Evolutionary conservation across 1,139 yeast genomes (phyloP), one percentile per base, ranked within the genome.

Genomic region (Magnusiomyces clavatus): DNA sequence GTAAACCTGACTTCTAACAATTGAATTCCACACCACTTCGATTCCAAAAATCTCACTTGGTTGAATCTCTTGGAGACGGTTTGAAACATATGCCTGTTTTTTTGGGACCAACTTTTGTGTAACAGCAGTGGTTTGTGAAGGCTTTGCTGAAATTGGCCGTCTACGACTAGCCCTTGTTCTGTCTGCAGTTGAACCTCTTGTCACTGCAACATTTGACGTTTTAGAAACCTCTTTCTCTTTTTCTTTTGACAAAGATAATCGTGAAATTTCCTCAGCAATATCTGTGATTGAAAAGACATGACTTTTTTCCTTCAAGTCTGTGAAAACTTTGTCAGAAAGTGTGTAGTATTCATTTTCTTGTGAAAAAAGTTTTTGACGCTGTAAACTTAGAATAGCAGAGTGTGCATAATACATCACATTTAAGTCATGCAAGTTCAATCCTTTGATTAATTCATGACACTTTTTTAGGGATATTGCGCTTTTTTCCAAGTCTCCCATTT

Each of bases 321-420:
- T 24, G 43, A 58, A 59, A 11, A 58, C 52, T 39, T 56, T 55
- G 19, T 60, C 61, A 13, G 60, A 60, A 43, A 61, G 50, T 16
- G 59, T 59, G 49, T 61, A 61, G 47, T 59, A 61, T 11, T 55
- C 57, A 17, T 44, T 51, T 46, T 62, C 65, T 47, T 61, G 63
- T 3, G 51, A 52, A 43, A 56, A 61, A 52, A 55, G 44, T 12
- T 56, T 50, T 37, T 57, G 59, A 2, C 62, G 51, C 46, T 60
- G 64, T 31, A 60, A 53, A 51, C 57, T 61, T 10, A 61, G 51
- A 13, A 61, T 58, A 4, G 61, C 56, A 5, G 66, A 60, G 40
- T 59, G 59, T 3, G 59, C 58, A 40, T 60, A 50, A 16, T 59
- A 57, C 34, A 62, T 48, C 16, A 57, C 60, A 24, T 52, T 57